These are phyloP conservation scores for Corchorus capsularis DNA, from an alignment of 345 rosid genomes.

Conservation along the genomic window DNA sequence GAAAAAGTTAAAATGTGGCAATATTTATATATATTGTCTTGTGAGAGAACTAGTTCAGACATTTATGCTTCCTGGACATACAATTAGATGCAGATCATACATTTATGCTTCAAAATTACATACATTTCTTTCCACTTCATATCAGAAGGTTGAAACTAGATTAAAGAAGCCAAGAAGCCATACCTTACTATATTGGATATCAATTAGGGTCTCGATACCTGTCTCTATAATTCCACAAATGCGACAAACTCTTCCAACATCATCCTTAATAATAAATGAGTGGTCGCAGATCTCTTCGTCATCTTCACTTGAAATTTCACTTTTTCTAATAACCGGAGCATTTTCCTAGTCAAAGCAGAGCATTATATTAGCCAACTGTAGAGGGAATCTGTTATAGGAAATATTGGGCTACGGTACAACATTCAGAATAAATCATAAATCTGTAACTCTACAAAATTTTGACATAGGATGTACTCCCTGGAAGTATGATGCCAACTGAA, in stretches of 20 bases:
- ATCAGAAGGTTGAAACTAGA: not conserved
- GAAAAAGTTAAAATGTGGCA: not conserved
- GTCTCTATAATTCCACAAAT: slow-evolving; percentile 55
- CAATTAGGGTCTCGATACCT: slow-evolving; percentile 61
- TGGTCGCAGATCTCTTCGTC: slow-evolving; percentile 54
- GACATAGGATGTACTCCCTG: not conserved
- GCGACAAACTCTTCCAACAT: slow-evolving; percentile 68
- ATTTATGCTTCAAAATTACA: not conserved
- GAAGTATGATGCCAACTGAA: not conserved
- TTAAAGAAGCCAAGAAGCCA: slow-evolving; percentile 3
- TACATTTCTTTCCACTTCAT: not conserved
- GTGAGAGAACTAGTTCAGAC: too few relatives aligned
- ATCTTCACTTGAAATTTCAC: slow-evolving; percentile 35
- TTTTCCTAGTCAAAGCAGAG: slow-evolving; percentile 40
- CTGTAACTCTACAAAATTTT: not conserved
- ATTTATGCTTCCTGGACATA: too few relatives aligned
- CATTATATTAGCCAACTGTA: slow-evolving; percentile 9
- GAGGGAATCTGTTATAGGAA: not conserved
- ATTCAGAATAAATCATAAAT: not conserved
- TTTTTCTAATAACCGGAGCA: slow-evolving; percentile 33
- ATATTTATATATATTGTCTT: not conserved
- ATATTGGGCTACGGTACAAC: not conserved
- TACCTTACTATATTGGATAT: slow-evolving; percentile 60
- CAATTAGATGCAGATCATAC: too few relatives aligned
- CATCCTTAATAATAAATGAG: slow-evolving; percentile 61